Conservation (phyloP, 306 rosid genomes). For the Prunus dulcis region DNA sequence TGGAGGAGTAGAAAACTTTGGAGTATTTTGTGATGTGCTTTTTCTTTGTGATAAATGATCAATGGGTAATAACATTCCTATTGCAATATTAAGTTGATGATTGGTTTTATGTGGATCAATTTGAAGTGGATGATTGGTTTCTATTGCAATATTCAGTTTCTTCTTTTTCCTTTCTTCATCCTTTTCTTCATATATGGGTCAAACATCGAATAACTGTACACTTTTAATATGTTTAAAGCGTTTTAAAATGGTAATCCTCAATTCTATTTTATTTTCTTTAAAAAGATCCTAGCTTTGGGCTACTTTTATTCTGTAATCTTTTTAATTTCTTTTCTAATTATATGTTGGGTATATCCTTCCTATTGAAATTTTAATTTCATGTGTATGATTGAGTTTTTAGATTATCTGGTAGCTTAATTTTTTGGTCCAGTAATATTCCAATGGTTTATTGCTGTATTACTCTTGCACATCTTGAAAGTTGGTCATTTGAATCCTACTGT, state of each 20-base stretch:
- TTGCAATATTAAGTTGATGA: not conserved
- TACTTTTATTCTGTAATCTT: not conserved
- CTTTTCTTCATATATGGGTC: not conserved
- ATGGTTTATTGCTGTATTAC: not conserved
- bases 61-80: not conserved
- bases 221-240: not conserved
- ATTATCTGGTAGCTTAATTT: not conserved
- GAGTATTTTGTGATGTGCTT: not conserved
- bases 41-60: not conserved
- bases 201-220: not conserved
- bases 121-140: not conserved
- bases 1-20: not conserved
- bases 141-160: not conserved
- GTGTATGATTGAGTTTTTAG: not conserved
- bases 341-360: not conserved
- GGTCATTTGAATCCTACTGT: not conserved
- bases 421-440: not conserved
- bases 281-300: not conserved
- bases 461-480: not conserved
- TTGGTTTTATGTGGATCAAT: not conserved
- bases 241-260: not conserved
- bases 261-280: not conserved
- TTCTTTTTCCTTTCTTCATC: not conserved
- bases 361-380: not conserved
- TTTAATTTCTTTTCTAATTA: not conserved